These are phyloP conservation scores for Eimeria falciformis DNA, from an alignment of 169 alveolate genomes.

Conservation along the genomic window DNA sequence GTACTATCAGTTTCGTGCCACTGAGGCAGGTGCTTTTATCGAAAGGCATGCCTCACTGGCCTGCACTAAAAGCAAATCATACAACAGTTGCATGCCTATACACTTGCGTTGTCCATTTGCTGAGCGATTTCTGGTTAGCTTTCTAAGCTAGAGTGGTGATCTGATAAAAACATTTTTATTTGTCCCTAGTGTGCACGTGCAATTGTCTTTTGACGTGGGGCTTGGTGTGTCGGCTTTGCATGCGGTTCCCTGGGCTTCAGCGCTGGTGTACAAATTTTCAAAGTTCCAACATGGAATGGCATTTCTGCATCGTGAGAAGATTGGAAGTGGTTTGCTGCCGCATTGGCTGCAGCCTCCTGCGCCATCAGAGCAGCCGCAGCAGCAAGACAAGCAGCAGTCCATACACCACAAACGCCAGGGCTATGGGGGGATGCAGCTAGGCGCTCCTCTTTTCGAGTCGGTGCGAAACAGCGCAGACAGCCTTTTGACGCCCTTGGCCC, in stretches of 20 bases:
- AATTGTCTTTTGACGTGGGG: no score
- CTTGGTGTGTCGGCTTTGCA: no score
- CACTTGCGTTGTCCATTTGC: no score
- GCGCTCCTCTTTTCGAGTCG: slow-evolving; percentile 65
- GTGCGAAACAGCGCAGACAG: slow-evolving; percentile 67
- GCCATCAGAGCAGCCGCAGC: slow-evolving; percentile 16
- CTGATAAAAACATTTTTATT: no score
- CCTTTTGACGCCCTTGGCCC: slow-evolving; percentile 58
- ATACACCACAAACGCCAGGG: background rate
- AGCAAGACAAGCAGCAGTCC: slow-evolving; percentile 28
- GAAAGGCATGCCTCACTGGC: no score
- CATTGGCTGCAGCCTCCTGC: slow-evolving; percentile 67
- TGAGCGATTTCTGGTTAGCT: no score
- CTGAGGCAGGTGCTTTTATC: no score
- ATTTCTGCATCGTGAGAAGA: slow-evolving; percentile 79
- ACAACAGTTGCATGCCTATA: no score
- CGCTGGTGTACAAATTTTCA: slow-evolving; percentile 80
- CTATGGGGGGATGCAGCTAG: slow-evolving; percentile 36
- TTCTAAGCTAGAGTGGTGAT: no score
- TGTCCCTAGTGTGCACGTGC: no score
- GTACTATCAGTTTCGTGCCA: no score
- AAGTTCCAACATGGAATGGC: slow-evolving; percentile 86
- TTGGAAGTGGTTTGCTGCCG: slow-evolving; percentile 64
- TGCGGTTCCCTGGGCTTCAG: slow-evolving; percentile 43
- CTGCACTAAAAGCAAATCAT: no score